A percentile compares a stretch with the other conserved stretches of the same genome.
These are phyloP conservation scores for Gossypioides kirkii DNA, from an alignment of 345 rosid species.

Conservation along the genomic window DNA sequence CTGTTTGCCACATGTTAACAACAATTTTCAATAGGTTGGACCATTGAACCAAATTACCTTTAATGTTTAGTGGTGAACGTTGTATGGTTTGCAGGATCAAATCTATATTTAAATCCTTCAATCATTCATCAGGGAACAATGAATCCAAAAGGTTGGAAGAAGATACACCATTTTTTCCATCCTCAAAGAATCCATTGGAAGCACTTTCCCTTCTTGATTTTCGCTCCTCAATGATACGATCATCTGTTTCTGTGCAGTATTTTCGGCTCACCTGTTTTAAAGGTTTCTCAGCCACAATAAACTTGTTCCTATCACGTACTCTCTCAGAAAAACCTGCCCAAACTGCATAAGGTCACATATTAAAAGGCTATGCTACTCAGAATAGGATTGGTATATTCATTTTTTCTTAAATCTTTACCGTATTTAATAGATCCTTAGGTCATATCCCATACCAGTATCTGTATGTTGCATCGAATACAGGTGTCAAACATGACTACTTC, in stretches of 20 bases:
- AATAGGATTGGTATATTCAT: too few relatives aligned
- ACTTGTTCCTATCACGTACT: slow-evolving; percentile 77
- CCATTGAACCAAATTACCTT: background rate
- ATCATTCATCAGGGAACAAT: slow-evolving; percentile 47
- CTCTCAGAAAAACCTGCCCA: slow-evolving; percentile 97
- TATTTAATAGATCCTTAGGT: background rate
- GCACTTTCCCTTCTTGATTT: slow-evolving; percentile 57
- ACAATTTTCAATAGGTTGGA: background rate
- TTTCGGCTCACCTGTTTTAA: slow-evolving; percentile 48
- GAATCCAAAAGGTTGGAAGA: slow-evolving; percentile 52
- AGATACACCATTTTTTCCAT: slow-evolving; percentile 34
- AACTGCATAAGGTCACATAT: slow-evolving; percentile 36
- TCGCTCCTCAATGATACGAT: slow-evolving; percentile 58
- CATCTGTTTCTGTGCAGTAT: slow-evolving; percentile 59
- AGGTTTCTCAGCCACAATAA: slow-evolving; percentile 71
- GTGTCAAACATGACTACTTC: background rate
- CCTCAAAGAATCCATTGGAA: slow-evolving; percentile 60
- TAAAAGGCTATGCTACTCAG: background rate
- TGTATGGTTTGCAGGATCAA: background rate
- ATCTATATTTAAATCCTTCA: background rate
- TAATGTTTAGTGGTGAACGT: slow-evolving; percentile 6
- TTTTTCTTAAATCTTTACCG: background rate
- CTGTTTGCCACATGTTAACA: slow-evolving; percentile 4
- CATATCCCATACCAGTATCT: background rate
- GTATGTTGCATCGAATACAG: too few relatives aligned